These are phyloP conservation scores for Apiospora aurea DNA, from an alignment of 2,329 filamentous ascomycete genomes.

Conservation along the genomic window DNA sequence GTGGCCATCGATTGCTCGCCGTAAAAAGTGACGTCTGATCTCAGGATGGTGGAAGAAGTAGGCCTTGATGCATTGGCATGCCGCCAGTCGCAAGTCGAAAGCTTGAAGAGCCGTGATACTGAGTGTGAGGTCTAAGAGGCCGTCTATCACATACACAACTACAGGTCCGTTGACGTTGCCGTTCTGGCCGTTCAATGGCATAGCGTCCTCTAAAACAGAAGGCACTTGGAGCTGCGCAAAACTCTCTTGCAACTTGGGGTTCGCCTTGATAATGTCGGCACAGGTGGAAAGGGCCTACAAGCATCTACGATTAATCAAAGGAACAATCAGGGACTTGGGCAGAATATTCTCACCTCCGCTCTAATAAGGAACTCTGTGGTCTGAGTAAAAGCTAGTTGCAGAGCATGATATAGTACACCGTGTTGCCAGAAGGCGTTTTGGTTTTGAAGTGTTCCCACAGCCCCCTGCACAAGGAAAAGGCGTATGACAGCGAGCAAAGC, in stretches of 20 bases:
- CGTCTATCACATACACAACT: slow-evolving; percentile 90
- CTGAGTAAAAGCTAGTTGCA: slow-evolving; percentile 82
- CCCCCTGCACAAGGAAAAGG: slow-evolving; percentile 84
- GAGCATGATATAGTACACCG: slow-evolving; percentile 77
- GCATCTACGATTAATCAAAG: slow-evolving; percentile 21
- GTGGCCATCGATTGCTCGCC: slow-evolving; percentile 89
- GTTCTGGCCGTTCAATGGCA: slow-evolving; percentile 47
- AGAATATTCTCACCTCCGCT: slow-evolving; percentile 61
- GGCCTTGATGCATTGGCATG: slow-evolving; percentile 89
- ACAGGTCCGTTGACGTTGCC: slow-evolving; percentile 57
- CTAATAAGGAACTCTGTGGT: slow-evolving; percentile 78
- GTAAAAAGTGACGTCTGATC: slow-evolving; percentile 85
- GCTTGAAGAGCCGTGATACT: slow-evolving; percentile 69
- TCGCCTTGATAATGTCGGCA: slow-evolving; percentile 86
- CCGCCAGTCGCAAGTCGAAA: slow-evolving; percentile 83
- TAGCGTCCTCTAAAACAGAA: slow-evolving; percentile 56
- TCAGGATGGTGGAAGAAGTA: slow-evolving; percentile 85
- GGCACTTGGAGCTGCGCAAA: slow-evolving; percentile 88
- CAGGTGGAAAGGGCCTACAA: slow-evolving; percentile 76
- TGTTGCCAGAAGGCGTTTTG: slow-evolving; percentile 87
- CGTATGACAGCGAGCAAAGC: slow-evolving; percentile 86
- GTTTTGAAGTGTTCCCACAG: slow-evolving; percentile 80
- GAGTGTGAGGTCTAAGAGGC: slow-evolving; percentile 82
- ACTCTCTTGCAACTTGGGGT: slow-evolving; percentile 79
- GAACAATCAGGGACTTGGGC: slow-evolving; percentile 14